Evolutionary conservation across 768 basidiomycete genomes (phyloP).

Genomic region (Chalciporus chontae): DNA sequence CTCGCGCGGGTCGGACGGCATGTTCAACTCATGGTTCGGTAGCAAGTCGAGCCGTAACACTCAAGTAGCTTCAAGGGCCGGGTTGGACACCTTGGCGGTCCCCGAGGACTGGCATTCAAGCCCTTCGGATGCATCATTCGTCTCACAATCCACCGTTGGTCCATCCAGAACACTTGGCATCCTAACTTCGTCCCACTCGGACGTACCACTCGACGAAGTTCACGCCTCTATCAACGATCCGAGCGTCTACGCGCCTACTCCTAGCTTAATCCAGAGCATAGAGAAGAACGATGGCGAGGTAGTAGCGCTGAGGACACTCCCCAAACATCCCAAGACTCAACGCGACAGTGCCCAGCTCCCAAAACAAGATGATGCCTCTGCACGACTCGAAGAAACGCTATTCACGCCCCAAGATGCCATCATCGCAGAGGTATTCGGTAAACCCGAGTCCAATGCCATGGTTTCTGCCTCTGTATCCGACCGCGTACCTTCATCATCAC

Average conservation of each 20-base stretch:
- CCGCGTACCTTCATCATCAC: not conserved
- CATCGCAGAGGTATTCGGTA: slow-evolving; percentile 41
- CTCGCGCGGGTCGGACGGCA: slow-evolving; percentile 2
- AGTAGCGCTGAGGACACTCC: slow-evolving; percentile 6
- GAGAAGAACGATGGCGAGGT: slow-evolving; percentile 7
- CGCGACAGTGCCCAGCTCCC: not conserved
- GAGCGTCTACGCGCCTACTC: slow-evolving; percentile 18
- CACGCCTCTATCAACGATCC: slow-evolving; percentile 25
- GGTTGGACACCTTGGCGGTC: not conserved
- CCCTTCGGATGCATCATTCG: slow-evolving; percentile 12
- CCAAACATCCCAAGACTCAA: slow-evolving; percentile 2
- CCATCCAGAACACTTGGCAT: slow-evolving; percentile 8
- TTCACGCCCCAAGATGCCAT: slow-evolving; percentile 62
- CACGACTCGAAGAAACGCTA: slow-evolving; percentile 3
- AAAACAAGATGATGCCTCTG: not conserved
- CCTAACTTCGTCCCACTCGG: slow-evolving; percentile 16
- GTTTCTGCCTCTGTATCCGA: slow-evolving; percentile 5
- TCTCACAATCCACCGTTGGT: slow-evolving; percentile 19
- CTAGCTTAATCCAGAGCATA: slow-evolving; percentile 15
- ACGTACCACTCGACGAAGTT: slow-evolving; percentile 20
- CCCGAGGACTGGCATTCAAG: not conserved
- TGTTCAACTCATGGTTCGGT: slow-evolving; percentile 31
- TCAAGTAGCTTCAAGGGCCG: slow-evolving; percentile 4
- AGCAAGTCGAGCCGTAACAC: slow-evolving; percentile 27
- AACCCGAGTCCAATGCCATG: slow-evolving; percentile 2